Conservation (phyloP, 306 rosid species). For the Prunus mume region DNA sequence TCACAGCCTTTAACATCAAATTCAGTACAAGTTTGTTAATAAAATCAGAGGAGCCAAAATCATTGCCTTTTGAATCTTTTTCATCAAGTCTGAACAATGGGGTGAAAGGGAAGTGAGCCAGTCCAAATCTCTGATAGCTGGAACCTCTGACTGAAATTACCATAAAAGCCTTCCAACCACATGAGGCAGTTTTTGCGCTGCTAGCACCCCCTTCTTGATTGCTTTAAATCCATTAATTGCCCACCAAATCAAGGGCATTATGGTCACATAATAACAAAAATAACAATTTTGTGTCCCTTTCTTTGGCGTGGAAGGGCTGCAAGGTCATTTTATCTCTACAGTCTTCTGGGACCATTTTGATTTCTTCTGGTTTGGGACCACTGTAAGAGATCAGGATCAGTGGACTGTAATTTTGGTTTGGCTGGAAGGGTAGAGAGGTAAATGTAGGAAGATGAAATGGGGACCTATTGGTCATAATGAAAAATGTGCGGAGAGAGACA, state of each 20-base stretch:
- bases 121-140: conserved; percentile 19
- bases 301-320: conserved; percentile 20
- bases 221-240: background rate
- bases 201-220: background rate
- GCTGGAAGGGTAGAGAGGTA: background rate
- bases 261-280: background rate
- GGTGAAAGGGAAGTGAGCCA: background rate
- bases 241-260: conserved; percentile 8
- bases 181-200: background rate
- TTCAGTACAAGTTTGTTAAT: background rate
- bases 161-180: conserved; percentile 8
- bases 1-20: background rate
- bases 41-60: conserved; percentile 13
- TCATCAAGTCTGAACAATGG: background rate
- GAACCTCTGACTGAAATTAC: conserved; percentile 8
- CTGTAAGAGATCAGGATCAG: background rate
- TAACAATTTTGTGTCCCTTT: conserved; percentile 9
- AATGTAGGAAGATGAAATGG: background rate
- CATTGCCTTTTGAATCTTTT: conserved; percentile 21
- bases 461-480: background rate
- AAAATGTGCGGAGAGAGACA: background rate
- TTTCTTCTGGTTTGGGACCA: conserved; percentile 33
- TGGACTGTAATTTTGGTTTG: background rate
- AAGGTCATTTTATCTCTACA: conserved; percentile 16
- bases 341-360: conserved; percentile 6